phyloP scores from a whole-genome alignment of 2,329 filamentous ascomycete species.

The Colletotrichum orbiculare region DNA sequence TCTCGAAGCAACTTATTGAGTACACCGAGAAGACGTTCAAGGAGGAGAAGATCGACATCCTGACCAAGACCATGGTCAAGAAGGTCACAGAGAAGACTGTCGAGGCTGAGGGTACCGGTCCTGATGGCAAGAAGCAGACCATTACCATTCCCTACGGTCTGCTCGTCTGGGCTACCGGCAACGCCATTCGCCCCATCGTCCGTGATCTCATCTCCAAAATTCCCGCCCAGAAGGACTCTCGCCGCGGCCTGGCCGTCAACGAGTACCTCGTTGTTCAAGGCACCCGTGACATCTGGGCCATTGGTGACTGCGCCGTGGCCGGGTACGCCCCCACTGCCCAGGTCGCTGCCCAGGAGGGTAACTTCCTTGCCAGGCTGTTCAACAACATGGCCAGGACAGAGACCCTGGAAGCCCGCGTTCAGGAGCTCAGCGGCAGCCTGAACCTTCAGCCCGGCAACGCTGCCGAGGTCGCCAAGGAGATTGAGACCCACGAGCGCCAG shows the following conservation, averaged over 20 bases:
- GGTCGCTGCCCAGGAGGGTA: constrained; percentile 94
- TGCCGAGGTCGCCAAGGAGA: constrained; percentile 77
- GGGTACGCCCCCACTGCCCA: constrained; percentile 98
- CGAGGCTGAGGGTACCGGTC: constrained; percentile 84
- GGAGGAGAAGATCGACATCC: constrained; percentile 97
- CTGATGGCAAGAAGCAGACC: constrained; percentile 85
- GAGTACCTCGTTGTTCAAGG: constrained; percentile 99
- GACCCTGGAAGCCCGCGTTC: constrained; percentile 79
- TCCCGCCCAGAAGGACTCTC: constrained; percentile 93
- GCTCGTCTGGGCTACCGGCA: constrained; percentile 98
- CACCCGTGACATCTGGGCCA: constrained; percentile 95
- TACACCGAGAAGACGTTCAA: constrained; percentile 99
- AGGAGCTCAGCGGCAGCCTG: constrained; percentile 71
- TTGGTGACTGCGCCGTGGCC: constrained; percentile 96
- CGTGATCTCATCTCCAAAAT: constrained; percentile 93
- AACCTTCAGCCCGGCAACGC: constrained; percentile 73
- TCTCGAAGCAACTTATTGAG: constrained; percentile 98
- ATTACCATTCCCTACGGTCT: constrained; percentile 92
- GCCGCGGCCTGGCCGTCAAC: constrained; percentile 94
- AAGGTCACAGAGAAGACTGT: constrained; percentile 93
- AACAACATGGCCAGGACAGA: constrained; percentile 99
- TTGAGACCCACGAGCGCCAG: constrained; percentile 87
- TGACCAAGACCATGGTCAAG: constrained; percentile 99
- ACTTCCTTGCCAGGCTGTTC: constrained; percentile 94
- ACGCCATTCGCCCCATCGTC: constrained; percentile 89